A percentile compares a stretch with the other conserved stretches of the same genome.
Conservation (phyloP, 2,329 filamentous ascomycete species). For the Trichoderma sp. region DNA sequence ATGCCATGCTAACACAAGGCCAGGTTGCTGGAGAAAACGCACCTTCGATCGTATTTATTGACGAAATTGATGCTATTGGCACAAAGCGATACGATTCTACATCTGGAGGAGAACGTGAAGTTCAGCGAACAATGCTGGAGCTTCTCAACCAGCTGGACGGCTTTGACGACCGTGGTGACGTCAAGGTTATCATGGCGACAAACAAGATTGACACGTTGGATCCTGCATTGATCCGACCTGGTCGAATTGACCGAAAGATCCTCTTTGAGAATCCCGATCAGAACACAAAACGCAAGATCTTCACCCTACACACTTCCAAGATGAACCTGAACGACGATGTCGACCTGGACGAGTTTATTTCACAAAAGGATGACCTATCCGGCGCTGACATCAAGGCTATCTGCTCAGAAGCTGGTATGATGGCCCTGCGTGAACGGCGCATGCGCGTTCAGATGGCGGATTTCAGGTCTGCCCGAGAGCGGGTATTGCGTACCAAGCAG, state of each 20-base stretch:
- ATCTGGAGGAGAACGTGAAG: slow-evolving; percentile 93
- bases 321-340: slow-evolving; percentile 97
- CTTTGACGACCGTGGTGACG: slow-evolving; percentile 97
- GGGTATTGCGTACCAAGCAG: slow-evolving; percentile 96
- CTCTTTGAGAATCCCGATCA: slow-evolving; percentile 71
- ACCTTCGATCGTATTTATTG: slow-evolving; percentile 97
- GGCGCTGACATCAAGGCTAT: slow-evolving; percentile 99
- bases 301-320: slow-evolving; percentile 96
- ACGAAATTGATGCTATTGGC: slow-evolving; percentile 98
- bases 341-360: slow-evolving; percentile 98
- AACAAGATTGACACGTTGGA: slow-evolving; percentile 99
- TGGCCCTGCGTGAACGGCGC: slow-evolving; percentile 89
- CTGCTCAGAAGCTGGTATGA: slow-evolving; percentile 92
- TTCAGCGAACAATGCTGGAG: slow-evolving; percentile 98
- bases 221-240: slow-evolving; percentile 91
- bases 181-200: slow-evolving; percentile 99
- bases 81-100: slow-evolving; percentile 99
- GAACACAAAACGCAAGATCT: slow-evolving; percentile 97
- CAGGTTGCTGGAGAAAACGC: slow-evolving; percentile 92
- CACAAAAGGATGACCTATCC: slow-evolving; percentile 95
- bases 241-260: slow-evolving; percentile 98
- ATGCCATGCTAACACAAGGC: neutral
- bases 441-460: slow-evolving; percentile 99
- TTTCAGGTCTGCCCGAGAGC: slow-evolving; percentile 88
- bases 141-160: slow-evolving; percentile 97